Base-by-base conservation (phyloP, 441 rosid genomes). In the Corymbia calophylla region DNA sequence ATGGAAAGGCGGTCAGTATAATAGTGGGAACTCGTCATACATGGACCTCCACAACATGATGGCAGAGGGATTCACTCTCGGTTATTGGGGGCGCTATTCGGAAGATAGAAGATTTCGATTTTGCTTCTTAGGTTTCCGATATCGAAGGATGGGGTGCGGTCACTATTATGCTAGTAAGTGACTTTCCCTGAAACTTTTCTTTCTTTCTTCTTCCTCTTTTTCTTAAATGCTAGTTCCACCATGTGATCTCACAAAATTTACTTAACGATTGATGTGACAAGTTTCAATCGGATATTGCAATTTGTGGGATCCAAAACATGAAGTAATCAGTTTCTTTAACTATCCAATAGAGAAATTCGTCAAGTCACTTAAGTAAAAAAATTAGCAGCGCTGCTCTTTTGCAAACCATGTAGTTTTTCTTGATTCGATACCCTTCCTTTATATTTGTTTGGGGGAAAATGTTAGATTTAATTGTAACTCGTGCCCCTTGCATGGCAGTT, bases 11-110 rank as follows among this genome's bases (percentile, higher is more conserved):
- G 77, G 31, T 66, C 23, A 8, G 77, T 66, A 16, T 66, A n/a
- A n/a, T n/a, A 31, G 11, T 0, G 1, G 3, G 35, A 66, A 21
- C 77, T 5, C 73, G 0, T 0, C 73, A n/a, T 66, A 31, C 39
- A 31, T n/a, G 21, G 73, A 66, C 39, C 12, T 66, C 73, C 39
- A 31, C 39, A 66, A 66, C 17, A 9, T 7, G 11, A 66, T 66
- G 73, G 73, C 73, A 11, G 73, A 31, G 39, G 73, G 73, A 66
- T 31, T 66, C 39, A n/a, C 8, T 15, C 21, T 66, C 73, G 0
- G 0, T 3, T n/a, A n/a, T n/a, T n/a, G n/a, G n/a, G 2, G 8
- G 19, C 0, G 3, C 73, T 2, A 0, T 66, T 8, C 3, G 9
- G 3, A 9, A 66, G 0, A 1, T 0, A 66, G 11, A 66, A 16